Evolutionary conservation across 176 grass and related monocot species (phyloP).

Genomic region (Themeda triandra): DNA sequence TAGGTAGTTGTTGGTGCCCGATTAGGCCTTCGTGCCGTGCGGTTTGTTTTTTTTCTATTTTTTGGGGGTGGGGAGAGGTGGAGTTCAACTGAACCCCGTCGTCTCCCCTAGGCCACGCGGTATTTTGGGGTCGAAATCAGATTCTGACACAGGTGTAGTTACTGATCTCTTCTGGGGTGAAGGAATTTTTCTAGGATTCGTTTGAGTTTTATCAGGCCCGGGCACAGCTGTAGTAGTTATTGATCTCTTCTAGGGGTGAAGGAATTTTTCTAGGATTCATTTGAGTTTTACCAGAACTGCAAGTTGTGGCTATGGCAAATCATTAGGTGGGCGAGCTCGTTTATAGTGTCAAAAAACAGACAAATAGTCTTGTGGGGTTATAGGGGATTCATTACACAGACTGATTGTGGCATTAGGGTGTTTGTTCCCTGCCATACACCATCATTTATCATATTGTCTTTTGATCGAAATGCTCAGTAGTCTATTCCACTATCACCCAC

Average conservation of each 20-base stretch:
- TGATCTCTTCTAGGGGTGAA: neutral
- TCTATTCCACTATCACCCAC: neutral
- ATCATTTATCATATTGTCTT: neutral
- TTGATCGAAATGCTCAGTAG: neutral
- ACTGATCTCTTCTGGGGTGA: neutral
- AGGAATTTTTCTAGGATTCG: neutral
- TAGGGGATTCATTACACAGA: constrained; percentile 5
- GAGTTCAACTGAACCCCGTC: constrained; percentile 5
- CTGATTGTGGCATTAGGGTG: constrained; percentile 18
- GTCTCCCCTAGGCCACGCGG: neutral
- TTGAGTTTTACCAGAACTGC: neutral
- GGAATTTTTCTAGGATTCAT: neutral
- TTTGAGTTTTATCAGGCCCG: neutral
- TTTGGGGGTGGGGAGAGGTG: neutral
- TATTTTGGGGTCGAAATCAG: neutral
- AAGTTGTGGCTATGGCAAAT: neutral
- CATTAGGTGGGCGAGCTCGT: neutral
- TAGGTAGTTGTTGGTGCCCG: neutral
- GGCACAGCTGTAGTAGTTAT: neutral
- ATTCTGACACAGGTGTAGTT: neutral
- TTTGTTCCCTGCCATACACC: neutral
- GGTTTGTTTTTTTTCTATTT: neutral
- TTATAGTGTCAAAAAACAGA: neutral
- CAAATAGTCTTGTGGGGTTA: neutral
- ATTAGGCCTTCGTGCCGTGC: neutral